Base-by-base conservation (phyloP, 2,329 filamentous ascomycete genomes). In the Paracorniculantispora psalliotae region DNA sequence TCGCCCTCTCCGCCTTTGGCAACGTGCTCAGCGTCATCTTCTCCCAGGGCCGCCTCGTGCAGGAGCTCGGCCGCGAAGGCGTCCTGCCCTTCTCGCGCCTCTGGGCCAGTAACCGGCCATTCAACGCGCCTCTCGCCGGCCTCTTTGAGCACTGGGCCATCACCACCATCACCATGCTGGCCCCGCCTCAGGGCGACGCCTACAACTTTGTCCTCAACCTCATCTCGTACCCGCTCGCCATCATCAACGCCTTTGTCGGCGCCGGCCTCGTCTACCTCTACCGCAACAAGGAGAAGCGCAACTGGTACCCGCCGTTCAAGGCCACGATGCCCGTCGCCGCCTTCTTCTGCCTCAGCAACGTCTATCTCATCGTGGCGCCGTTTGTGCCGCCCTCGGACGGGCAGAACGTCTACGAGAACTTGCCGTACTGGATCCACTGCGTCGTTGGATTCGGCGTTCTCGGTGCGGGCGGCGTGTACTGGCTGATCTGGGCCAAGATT, bases 11-110 rank as follows among this genome's bases (percentile, higher is more conserved):
- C 0, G 85, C 85, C 4, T 85, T 87, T 63, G 86, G 85, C 28
- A 89, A 88, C 64, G 83, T 89, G 15, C 75, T 89, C 49, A 82
- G 79, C 59, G 84, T 88, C 62, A 88, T 88, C 62, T 89, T 89
- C 71, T 85, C 85, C 0, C 85, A 88, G 69, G 84, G 85, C 7
- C 80, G 86, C 56, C 73, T 88, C 5, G 85, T 86, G 0, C 86
- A 87, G 69, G 85, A 87, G 68, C 79, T 88, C 17, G 85, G 83
- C 4, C 81, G 84, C 12, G 85, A 88, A 70, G 85, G 85, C 28
- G 78, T 88, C n/a, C 71, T 89, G 2, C 86, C 86, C 0, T 85
- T 82, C 59, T 85, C 84, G 0, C 73, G 76, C 1, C 74, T 88
- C 64, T 88, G 82, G 77, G 84, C 85, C 13, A 84, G 81, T 69